phyloP scores from a whole-genome alignment of 2,329 filamentous ascomycete genomes.

The Venturia oleaginea region DNA sequence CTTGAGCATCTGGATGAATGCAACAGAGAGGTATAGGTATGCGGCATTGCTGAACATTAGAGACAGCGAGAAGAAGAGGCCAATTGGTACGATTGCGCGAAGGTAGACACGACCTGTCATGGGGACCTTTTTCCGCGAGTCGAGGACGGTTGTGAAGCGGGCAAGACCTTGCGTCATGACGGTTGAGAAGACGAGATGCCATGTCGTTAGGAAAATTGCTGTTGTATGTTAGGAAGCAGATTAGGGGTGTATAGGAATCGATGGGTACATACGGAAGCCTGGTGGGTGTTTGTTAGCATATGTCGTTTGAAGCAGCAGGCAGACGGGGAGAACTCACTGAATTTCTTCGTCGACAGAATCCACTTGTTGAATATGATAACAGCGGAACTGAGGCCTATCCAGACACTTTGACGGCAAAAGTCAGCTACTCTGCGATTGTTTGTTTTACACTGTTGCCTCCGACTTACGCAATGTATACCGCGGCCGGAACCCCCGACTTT shows the following conservation, averaged over 20 bases:
- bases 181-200: slow-evolving; percentile 21
- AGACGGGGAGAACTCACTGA: slow-evolving; percentile 50
- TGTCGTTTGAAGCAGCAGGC: neutral
- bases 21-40: slow-evolving; percentile 21
- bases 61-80: slow-evolving; percentile 19
- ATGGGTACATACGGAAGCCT: slow-evolving; percentile 38
- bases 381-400: slow-evolving; percentile 86
- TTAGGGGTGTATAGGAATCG: neutral
- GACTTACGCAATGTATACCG: slow-evolving; percentile 63
- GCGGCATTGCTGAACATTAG: slow-evolving; percentile 21
- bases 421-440: neutral
- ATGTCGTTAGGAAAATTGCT: slow-evolving; percentile 61
- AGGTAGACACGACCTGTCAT: slow-evolving; percentile 21
- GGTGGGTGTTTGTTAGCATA: slow-evolving; percentile 12
- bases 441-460: slow-evolving; percentile 1
- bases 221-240: slow-evolving; percentile 29
- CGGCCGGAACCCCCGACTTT: slow-evolving; percentile 64
- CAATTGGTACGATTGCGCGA: slow-evolving; percentile 21
- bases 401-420: slow-evolving; percentile 49
- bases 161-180: slow-evolving; percentile 21
- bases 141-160: slow-evolving; percentile 18
- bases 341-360: slow-evolving; percentile 77
- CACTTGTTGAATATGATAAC: slow-evolving; percentile 99
- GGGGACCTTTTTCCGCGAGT: slow-evolving; percentile 19
- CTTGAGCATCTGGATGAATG: slow-evolving; percentile 37